These are phyloP conservation scores for Petrea volubilis DNA, from an alignment of 257 asterid species.

Conservation along the genomic window DNA sequence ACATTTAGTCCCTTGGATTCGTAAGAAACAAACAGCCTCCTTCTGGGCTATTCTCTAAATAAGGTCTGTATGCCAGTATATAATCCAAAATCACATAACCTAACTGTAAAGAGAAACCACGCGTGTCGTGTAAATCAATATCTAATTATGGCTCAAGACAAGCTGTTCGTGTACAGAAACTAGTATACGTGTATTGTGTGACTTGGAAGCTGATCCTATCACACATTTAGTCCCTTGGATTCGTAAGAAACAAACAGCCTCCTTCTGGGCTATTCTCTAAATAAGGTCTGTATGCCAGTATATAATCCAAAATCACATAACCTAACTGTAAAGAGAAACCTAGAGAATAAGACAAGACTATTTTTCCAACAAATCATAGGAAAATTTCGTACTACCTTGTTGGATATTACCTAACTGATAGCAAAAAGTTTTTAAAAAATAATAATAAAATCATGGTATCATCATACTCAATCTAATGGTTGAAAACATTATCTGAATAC, in stretches of 20 bases:
- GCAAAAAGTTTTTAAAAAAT: no score
- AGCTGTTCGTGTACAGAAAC: no score
- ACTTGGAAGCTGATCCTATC: neutral
- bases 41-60: neutral
- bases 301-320: neutral
- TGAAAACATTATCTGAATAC: no score
- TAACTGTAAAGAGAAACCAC: neutral
- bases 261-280: neutral
- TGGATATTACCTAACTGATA: no score
- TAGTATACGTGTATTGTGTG: neutral
- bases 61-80: neutral
- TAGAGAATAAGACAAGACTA: neutral
- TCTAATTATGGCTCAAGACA: no score
- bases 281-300: neutral
- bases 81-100: neutral
- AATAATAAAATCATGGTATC: no score
- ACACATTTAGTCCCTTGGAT: neutral
- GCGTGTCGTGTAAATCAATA: no score
- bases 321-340: neutral
- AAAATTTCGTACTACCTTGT: no score
- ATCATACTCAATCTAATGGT: no score
- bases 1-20: neutral
- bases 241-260: constrained; percentile 1
- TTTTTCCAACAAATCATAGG: neutral
- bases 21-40: neutral